phyloP scores from a whole-genome alignment of 2,329 filamentous ascomycete species.

The Diaporthe batatas region DNA sequence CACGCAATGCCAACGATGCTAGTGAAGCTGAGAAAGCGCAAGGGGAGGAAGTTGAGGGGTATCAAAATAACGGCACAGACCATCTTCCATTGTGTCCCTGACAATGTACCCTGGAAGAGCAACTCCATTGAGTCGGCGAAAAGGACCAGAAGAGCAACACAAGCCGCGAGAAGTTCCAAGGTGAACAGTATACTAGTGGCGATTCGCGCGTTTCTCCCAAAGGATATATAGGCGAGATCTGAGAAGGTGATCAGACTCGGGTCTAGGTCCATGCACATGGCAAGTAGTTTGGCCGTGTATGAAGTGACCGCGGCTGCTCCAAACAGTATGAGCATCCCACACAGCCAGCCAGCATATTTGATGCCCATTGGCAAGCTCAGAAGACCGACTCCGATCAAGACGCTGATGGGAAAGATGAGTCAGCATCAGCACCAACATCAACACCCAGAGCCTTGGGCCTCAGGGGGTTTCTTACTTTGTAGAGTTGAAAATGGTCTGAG shows the following conservation, averaged over 20 bases:
- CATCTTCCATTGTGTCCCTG: constrained; percentile 83
- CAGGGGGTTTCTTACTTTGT: constrained; percentile 70
- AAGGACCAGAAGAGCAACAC: constrained; percentile 90
- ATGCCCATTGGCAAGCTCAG: constrained; percentile 90
- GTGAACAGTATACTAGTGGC: constrained; percentile 89
- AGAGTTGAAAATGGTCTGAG: constrained; percentile 96
- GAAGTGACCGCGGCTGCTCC: constrained; percentile 82
- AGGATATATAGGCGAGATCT: constrained; percentile 91
- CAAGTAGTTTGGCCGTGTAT: constrained; percentile 88
- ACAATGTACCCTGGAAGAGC: constrained; percentile 77
- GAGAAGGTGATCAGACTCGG: constrained; percentile 91
- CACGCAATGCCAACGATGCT: constrained; percentile 93
- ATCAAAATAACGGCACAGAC: constrained; percentile 83
- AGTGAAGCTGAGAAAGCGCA: constrained; percentile 88
- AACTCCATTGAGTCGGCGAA: constrained; percentile 91
- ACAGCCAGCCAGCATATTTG: constrained; percentile 89
- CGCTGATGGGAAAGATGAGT: constrained; percentile 55
- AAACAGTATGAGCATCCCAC: constrained; percentile 80
- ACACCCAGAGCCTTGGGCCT: background rate
- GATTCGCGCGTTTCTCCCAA: constrained; percentile 84
- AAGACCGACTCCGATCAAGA: constrained; percentile 90
- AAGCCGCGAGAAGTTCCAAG: constrained; percentile 87
- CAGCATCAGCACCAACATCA: background rate
- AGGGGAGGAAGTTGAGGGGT: constrained; percentile 85
- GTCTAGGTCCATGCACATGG: constrained; percentile 90